Percentiles rank a stretch among this genome's conserved stretches.
Evolutionary conservation across 2,329 filamentous ascomycete genomes (phyloP).

Genomic region (Aspergillus niger): DNA sequence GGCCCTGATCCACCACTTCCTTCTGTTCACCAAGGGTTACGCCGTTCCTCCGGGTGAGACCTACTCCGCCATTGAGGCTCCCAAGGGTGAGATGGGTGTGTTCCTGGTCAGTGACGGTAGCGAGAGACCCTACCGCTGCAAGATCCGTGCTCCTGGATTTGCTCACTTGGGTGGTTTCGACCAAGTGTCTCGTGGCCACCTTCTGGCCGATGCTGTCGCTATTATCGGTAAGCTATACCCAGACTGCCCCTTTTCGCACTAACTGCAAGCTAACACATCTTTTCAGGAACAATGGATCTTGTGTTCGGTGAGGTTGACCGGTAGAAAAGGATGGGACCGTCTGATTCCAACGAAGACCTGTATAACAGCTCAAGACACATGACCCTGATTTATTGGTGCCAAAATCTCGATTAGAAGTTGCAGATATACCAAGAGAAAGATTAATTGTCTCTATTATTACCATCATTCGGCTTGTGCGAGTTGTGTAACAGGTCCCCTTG

Average conservation of each 20-base stretch:
- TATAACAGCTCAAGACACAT: slow-evolving; percentile 17
- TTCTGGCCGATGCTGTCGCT: slow-evolving; percentile 93
- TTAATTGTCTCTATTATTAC: not conserved
- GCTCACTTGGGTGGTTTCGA: slow-evolving; percentile 94
- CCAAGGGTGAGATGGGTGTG: slow-evolving; percentile 99
- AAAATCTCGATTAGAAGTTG: slow-evolving; percentile 1
- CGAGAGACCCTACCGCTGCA: slow-evolving; percentile 95
- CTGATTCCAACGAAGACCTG: slow-evolving; percentile 17
- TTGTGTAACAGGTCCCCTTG: slow-evolving; percentile 13
- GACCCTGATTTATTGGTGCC: not conserved
- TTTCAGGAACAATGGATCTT: slow-evolving; percentile 71
- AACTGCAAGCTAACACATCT: slow-evolving; percentile 9
- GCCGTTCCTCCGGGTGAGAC: slow-evolving; percentile 96
- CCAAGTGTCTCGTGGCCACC: slow-evolving; percentile 85
- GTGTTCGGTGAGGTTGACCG: slow-evolving; percentile 74
- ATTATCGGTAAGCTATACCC: slow-evolving; percentile 66
- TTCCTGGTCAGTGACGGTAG: slow-evolving; percentile 94
- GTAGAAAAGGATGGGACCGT: slow-evolving; percentile 35
- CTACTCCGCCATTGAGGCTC: slow-evolving; percentile 97
- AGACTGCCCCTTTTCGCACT: too few relatives aligned
- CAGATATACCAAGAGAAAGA: slow-evolving; percentile 4
- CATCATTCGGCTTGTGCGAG: not conserved
- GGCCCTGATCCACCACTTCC: slow-evolving; percentile 97
- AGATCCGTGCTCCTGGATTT: slow-evolving; percentile 95
- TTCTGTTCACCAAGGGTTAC: slow-evolving; percentile 98